Evolutionary conservation across 1,284 basidiomycete genomes (phyloP).

Genomic region (Rhodotorula sp.): DNA sequence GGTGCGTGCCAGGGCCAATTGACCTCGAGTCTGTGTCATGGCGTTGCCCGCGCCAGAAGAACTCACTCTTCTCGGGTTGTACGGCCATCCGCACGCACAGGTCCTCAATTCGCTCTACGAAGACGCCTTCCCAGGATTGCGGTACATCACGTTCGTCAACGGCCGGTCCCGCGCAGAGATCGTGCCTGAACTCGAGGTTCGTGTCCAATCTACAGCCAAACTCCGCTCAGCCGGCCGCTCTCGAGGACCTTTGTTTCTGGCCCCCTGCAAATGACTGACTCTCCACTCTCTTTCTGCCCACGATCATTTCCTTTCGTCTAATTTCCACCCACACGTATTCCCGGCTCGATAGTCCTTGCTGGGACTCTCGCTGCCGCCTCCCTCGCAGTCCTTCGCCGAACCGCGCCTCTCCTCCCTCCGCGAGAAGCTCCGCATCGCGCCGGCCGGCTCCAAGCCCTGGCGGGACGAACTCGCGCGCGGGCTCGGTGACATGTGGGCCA

Average conservation of each 20-base stretch:
- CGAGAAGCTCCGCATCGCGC: slow-evolving; percentile 44
- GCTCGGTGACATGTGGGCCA: slow-evolving; percentile 67
- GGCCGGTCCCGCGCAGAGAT: slow-evolving; percentile 70
- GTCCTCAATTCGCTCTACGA: slow-evolving; percentile 74
- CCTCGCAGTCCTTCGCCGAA: slow-evolving; percentile 44
- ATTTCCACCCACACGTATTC: too few relatives aligned
- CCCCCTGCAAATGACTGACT: neutral
- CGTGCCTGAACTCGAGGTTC: slow-evolving; percentile 69
- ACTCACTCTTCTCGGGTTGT: too few relatives aligned
- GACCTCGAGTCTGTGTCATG: neutral
- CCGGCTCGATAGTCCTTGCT: slow-evolving; percentile 49
- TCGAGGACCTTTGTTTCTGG: neutral
- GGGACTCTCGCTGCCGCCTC: slow-evolving; percentile 46
- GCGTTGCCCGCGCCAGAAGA: too few relatives aligned
- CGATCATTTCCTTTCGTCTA: neutral
- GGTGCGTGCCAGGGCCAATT: slow-evolving; percentile 20
- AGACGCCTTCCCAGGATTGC: slow-evolving; percentile 65
- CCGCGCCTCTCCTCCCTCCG: slow-evolving; percentile 52
- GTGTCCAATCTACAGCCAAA: neutral
- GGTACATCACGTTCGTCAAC: slow-evolving; percentile 89
- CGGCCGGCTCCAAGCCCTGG: slow-evolving; percentile 55
- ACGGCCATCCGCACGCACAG: slow-evolving; percentile 8
- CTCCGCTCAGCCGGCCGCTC: too few relatives aligned
- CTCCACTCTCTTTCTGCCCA: neutral
- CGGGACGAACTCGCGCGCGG: slow-evolving; percentile 65